Evolutionary conservation across 805 yeast genomes (phyloP).

Genomic region (Nakazawaea anatomiae): DNA sequence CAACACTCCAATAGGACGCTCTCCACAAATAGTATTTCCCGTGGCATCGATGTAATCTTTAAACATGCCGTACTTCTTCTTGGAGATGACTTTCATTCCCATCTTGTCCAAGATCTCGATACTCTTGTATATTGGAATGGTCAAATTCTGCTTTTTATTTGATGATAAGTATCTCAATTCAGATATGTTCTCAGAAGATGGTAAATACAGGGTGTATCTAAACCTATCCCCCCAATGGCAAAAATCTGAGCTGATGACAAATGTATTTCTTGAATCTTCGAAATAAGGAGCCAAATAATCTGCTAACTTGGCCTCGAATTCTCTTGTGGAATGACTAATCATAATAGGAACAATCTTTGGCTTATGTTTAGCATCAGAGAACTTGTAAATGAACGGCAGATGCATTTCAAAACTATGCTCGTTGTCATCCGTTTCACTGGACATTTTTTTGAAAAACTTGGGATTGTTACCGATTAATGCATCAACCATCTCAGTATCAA

Average conservation of each 20-base stretch:
- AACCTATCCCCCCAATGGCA: constrained; percentile 89
- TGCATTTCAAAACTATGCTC: constrained; percentile 98
- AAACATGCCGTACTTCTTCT: constrained; percentile 58
- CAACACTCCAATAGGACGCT: constrained; percentile 69
- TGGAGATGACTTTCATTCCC: constrained; percentile 60
- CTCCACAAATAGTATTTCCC: constrained; percentile 91
- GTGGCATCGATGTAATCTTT: constrained; percentile 59
- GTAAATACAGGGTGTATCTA: constrained; percentile 48
- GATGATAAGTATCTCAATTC: constrained; percentile 12
- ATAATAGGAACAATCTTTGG: constrained; percentile 71
- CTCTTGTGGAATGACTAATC: constrained; percentile 56
- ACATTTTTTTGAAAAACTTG: constrained; percentile 50
- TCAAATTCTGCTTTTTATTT: neutral
- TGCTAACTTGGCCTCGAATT: constrained; percentile 40
- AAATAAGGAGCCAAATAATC: constrained; percentile 46
- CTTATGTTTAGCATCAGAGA: constrained; percentile 24
- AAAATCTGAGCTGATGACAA: constrained; percentile 84
- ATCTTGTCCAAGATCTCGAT: constrained; percentile 66
- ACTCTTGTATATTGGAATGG: constrained; percentile 56
- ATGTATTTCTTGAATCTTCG: constrained; percentile 49
- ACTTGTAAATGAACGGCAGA: constrained; percentile 61
- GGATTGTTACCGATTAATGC: constrained; percentile 29
- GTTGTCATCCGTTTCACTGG: constrained; percentile 56
- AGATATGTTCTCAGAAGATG: constrained; percentile 21
- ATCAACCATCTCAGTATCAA: constrained; percentile 46